These are phyloP conservation scores for Leishmania aethiopica DNA, from an alignment of 208 protist genomes.

Conservation along the genomic window DNA sequence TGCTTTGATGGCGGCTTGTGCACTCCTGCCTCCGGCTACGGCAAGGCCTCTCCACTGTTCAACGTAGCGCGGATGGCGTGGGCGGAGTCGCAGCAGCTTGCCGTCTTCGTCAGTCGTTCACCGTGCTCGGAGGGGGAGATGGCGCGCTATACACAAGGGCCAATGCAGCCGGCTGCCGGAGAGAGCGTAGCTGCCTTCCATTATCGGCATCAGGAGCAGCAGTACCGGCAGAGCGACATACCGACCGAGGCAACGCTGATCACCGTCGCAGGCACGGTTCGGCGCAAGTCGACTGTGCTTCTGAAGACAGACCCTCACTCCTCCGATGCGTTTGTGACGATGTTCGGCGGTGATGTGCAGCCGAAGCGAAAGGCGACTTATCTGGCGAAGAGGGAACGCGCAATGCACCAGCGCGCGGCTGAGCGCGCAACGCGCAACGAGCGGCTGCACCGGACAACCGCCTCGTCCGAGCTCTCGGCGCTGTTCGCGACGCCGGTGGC, in stretches of 20 bases:
- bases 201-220: constrained; percentile 16
- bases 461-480: constrained; percentile 4
- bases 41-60: constrained; percentile 38
- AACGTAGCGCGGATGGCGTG: constrained; percentile 52
- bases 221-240: constrained; percentile 24
- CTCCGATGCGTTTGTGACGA: constrained; percentile 45
- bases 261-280: constrained; percentile 46
- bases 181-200: constrained; percentile 17
- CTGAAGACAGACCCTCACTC: constrained; percentile 31
- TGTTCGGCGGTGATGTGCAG: constrained; percentile 53
- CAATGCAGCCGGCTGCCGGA: constrained; percentile 5
- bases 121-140: constrained; percentile 36
- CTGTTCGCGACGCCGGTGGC: background rate
- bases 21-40: constrained; percentile 51
- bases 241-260: constrained; percentile 53
- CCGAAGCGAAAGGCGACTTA: constrained; percentile 34
- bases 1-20: constrained; percentile 62
- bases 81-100: constrained; percentile 60
- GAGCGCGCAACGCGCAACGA: constrained; percentile 24
- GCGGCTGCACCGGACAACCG: constrained; percentile 27
- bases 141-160: constrained; percentile 16
- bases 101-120: constrained; percentile 44
- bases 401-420: constrained; percentile 21
- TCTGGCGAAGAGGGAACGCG: constrained; percentile 10
- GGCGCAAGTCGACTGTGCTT: constrained; percentile 39